Conservation (phyloP, 2,329 filamentous ascomycete species). For the Fusarium vanettenii region DNA sequence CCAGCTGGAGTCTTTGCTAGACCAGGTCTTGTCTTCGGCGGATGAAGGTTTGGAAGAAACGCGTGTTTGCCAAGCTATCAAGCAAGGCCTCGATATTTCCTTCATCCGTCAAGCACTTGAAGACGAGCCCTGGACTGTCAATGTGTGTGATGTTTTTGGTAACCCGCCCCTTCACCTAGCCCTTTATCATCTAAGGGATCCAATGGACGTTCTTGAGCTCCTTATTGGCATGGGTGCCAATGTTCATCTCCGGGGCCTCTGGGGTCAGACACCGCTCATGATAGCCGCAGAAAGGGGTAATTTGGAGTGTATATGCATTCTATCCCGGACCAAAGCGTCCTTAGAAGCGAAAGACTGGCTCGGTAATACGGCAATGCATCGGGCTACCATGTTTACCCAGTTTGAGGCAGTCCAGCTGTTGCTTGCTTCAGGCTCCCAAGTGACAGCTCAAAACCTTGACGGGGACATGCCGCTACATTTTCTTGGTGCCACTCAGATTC, state of each 20-base stretch:
- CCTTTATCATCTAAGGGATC: rapidly evolving
- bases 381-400: neutral
- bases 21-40: neutral
- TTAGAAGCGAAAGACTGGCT: neutral
- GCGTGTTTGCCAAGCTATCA: neutral
- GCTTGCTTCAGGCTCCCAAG: slow-evolving; percentile 1
- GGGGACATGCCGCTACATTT: neutral
- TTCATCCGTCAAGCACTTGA: neutral
- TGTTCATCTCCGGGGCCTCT: no score
- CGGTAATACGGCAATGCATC: slow-evolving; percentile 5
- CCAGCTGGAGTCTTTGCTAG: rapidly evolving
- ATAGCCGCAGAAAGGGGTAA: rapidly evolving
- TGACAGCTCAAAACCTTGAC: neutral
- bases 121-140: slow-evolving; percentile 1
- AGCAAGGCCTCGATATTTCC: no score
- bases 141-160: no score
- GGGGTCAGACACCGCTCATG: neutral
- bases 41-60: neutral
- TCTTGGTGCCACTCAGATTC: neutral
- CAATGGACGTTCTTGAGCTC: neutral
- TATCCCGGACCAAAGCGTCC: neutral
- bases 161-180: no score
- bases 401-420: neutral
- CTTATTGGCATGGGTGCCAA: slow-evolving; percentile 8
- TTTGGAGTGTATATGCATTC: neutral